Conservation (phyloP, 176 grass and related monocot species). For the Oryza officinalis region DNA sequence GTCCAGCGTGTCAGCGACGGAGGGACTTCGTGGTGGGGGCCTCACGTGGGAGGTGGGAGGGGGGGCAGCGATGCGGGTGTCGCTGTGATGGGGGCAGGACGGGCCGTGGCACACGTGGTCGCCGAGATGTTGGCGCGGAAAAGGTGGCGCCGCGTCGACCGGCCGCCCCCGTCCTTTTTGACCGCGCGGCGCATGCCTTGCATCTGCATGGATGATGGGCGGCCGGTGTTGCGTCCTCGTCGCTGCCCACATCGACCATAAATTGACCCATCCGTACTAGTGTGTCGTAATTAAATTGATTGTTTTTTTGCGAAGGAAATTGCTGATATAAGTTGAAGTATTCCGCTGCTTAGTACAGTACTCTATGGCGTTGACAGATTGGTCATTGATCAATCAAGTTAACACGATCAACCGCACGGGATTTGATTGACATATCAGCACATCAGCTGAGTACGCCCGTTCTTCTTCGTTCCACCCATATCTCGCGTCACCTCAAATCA, state of each 20-base stretch:
- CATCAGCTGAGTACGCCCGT: too few relatives aligned
- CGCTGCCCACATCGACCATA: neutral
- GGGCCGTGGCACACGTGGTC: slow-evolving; percentile 38
- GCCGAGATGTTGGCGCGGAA: neutral
- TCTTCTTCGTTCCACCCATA: neutral
- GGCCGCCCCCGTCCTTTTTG: neutral
- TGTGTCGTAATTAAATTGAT: too few relatives aligned
- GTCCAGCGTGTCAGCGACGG: neutral
- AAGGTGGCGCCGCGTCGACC: slow-evolving; percentile 25
- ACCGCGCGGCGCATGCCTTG: neutral
- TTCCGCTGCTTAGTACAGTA: too few relatives aligned
- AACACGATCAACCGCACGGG: too few relatives aligned
- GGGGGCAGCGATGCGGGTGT: slow-evolving; percentile 23
- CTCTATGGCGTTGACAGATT: too few relatives aligned
- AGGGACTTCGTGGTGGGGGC: neutral
- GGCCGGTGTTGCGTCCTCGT: neutral
- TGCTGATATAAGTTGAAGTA: neutral
- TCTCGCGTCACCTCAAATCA: neutral
- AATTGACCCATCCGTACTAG: neutral
- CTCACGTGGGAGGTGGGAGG: slow-evolving; percentile 26
- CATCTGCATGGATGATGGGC: neutral
- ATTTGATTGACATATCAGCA: neutral
- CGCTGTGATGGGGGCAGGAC: slow-evolving; percentile 42
- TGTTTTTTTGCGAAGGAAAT: neutral
- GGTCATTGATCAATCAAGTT: neutral